Evolutionary conservation across 352 stramenopile species (phyloP).

Genomic region (Globisporangium perplexum): DNA sequence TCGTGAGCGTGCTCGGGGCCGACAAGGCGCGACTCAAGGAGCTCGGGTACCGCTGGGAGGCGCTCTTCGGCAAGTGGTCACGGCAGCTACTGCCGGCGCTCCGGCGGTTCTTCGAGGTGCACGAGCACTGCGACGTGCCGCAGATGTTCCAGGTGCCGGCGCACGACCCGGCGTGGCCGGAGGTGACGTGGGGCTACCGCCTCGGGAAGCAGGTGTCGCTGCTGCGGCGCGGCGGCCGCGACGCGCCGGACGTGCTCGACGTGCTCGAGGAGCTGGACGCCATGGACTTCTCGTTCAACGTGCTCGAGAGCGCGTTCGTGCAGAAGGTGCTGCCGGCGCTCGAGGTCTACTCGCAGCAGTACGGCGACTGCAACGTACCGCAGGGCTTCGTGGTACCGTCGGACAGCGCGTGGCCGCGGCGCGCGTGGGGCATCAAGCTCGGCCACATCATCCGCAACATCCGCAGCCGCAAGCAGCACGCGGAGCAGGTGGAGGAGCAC

Average conservation of each 20-base stretch:
- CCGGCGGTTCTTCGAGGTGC: slow-evolving; percentile 64
- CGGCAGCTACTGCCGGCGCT: slow-evolving; percentile 61
- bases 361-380: slow-evolving; percentile 85
- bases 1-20: slow-evolving; percentile 28
- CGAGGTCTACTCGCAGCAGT: slow-evolving; percentile 75
- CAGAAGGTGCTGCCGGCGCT: slow-evolving; percentile 66
- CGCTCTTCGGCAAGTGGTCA: slow-evolving; percentile 53
- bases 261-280: slow-evolving; percentile 49
- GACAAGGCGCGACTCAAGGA: slow-evolving; percentile 36
- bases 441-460: slow-evolving; percentile 90
- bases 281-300: slow-evolving; percentile 65
- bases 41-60: slow-evolving; percentile 51
- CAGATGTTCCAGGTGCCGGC: slow-evolving; percentile 86
- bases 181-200: slow-evolving; percentile 75
- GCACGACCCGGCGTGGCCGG: slow-evolving; percentile 66
- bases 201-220: slow-evolving; percentile 82
- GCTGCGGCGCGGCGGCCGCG: slow-evolving; percentile 41
- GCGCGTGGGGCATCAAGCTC: slow-evolving; percentile 83
- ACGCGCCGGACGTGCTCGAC: slow-evolving; percentile 34
- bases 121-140: slow-evolving; percentile 86
- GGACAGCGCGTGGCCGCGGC: slow-evolving; percentile 64
- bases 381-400: slow-evolving; percentile 88
- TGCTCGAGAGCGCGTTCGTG: slow-evolving; percentile 52
- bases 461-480: slow-evolving; percentile 81
- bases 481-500: slow-evolving; percentile 76